Conservation (phyloP, 2,329 filamentous ascomycete genomes). For the Colletotrichum lupini region DNA sequence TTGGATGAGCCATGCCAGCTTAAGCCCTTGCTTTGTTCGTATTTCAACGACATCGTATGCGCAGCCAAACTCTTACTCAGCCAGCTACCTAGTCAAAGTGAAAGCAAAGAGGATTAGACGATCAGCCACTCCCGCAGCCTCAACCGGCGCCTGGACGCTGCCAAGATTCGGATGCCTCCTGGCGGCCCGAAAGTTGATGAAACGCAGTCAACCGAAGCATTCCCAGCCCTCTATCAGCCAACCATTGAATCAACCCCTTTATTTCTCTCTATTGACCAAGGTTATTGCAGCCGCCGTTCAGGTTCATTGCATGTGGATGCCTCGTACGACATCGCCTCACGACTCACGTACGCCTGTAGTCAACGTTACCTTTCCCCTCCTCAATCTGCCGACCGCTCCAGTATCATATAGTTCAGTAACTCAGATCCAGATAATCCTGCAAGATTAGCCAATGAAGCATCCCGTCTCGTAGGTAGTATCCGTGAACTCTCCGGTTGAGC, state of each 20-base stretch:
- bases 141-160: neutral
- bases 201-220: neutral
- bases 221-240: neutral
- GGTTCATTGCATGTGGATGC: neutral
- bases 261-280: neutral
- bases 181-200: constrained; percentile 11
- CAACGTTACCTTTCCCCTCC: neutral
- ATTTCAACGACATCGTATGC: neutral
- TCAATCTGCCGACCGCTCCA: neutral
- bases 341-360: neutral
- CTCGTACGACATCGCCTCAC: constrained; percentile 1
- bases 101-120: neutral
- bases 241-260: neutral
- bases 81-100: neutral
- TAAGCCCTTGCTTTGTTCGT: neutral
- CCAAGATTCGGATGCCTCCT: neutral
- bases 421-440: neutral
- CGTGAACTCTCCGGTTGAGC: neutral
- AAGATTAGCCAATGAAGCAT: neutral
- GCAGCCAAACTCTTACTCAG: neutral
- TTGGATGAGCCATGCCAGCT: neutral
- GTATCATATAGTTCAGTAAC: neutral
- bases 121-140: constrained; percentile 3
- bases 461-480: too few relatives aligned
- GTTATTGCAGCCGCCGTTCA: neutral